Evolutionary conservation across 225 moss, liverwort and hornwort genomes (phyloP), one percentile per base, ranked within the genome.

Genomic region (Neckera pumila): DNA sequence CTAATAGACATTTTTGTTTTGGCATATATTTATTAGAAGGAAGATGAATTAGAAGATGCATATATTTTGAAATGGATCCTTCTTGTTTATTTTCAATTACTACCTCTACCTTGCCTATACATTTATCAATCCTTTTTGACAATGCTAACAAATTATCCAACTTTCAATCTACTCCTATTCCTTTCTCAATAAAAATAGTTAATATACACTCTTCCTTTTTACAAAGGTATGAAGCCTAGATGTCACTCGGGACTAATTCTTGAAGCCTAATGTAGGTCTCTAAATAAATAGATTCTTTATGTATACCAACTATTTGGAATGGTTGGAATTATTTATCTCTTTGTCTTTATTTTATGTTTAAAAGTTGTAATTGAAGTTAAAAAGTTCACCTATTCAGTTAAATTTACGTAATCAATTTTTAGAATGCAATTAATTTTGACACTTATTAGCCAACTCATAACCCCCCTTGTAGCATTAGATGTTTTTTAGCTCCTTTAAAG

Each of bases 251-350:
- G 16, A 63, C 3, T 1, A 0, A 7, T 16, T 31, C 15, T 63
- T 1, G 2, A 1, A 16, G 16, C 2, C 21, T 4, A 67, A 20
- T 0, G 3, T n/a, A 0, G 21, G 4, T n/a, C 21, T 11, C 6
- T 67, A 31, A 63, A 63, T 0, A 12, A n/a, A 21, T 3, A n/a
- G 0, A n/a, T 0, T 21, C 21, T 21, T 67, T 3, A 34, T n/a
- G 7, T n/a, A 21, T 21, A 21, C 67, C 36, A 66, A 36, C 36
- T 36, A n/a, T 11, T n/a, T n/a, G 21, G 12, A n/a, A 2, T 67
- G 6, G 11, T 22, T 38, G 2, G 22, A 67, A 2, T 67, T 67
- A 22, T 67, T 67, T 67, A 12, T 38, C 12, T 67, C 22, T 67
- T 4, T 12, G 2, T 12, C n/a, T 67, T 67, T 20, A 10, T n/a